These are phyloP conservation scores for Westerdykella ornata DNA, from an alignment of 2,329 filamentous ascomycete species.

Conservation along the genomic window DNA sequence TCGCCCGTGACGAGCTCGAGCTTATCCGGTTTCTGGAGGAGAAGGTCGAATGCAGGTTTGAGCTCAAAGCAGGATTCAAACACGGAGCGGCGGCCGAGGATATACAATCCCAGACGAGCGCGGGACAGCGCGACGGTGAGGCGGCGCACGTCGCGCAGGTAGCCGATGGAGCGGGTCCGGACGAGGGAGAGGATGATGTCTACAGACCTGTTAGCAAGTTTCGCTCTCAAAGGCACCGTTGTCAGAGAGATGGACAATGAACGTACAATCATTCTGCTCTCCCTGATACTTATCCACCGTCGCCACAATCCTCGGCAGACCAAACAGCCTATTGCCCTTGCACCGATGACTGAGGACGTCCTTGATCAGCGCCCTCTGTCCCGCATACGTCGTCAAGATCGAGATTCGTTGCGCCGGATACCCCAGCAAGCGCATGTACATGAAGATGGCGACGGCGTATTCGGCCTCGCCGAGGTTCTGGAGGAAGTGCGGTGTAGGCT, in stretches of 20 bases:
- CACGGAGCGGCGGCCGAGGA: slow-evolving; percentile 78
- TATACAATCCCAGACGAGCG: slow-evolving; percentile 82
- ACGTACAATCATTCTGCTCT: slow-evolving; percentile 96
- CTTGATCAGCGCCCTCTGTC: slow-evolving; percentile 78
- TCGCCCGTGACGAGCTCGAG: slow-evolving; percentile 77
- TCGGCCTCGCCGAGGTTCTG: slow-evolving; percentile 96
- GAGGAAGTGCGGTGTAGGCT: slow-evolving; percentile 89
- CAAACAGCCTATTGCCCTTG: slow-evolving; percentile 75
- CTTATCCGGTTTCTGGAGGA: slow-evolving; percentile 73
- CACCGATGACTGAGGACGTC: slow-evolving; percentile 84
- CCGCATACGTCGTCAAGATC: slow-evolving; percentile 89
- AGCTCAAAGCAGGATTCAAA: slow-evolving; percentile 89
- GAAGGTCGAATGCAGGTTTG: slow-evolving; percentile 71
- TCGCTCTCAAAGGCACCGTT: neutral
- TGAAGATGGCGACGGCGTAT: slow-evolving; percentile 89
- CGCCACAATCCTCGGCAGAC: slow-evolving; percentile 78
- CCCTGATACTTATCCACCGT: slow-evolving; percentile 99
- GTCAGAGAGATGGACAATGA: neutral
- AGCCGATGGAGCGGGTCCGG: slow-evolving; percentile 80
- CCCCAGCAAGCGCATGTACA: slow-evolving; percentile 94
- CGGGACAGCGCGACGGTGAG: slow-evolving; percentile 92
- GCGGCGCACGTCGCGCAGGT: slow-evolving; percentile 85
- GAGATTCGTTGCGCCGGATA: slow-evolving; percentile 80
- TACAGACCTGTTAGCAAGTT: slow-evolving; percentile 30
- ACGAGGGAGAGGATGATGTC: slow-evolving; percentile 92